Base-by-base conservation (phyloP, 2,329 filamentous ascomycete species). In the Venturiaceae sp. region DNA sequence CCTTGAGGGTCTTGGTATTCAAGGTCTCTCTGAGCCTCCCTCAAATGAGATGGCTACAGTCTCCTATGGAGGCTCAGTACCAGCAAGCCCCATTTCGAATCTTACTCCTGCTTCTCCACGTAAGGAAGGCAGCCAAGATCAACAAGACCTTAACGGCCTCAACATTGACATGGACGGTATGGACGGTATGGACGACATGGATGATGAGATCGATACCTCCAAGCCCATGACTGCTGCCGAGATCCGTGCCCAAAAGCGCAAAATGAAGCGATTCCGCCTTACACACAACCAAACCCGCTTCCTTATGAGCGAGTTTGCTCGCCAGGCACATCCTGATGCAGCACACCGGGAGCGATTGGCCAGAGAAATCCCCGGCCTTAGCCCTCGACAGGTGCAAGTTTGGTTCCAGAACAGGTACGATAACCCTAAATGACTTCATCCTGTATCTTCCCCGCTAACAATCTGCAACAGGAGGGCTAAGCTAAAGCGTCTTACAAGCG, bases 231-330 rank as follows among this genome's bases (percentile, higher is more conserved):
- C 76, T 8, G 75, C 76, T 23, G 75, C 75, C 26, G 76, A 78
- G 62, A 67, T 77, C 23, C 69, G 76, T 34, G 75, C 75, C 8
- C 75, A 76, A 58, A 79, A 79, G 66, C 72, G 77, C 55, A 79
- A 77, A 68, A 80, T 80, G 88, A 92, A 92, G 77, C 80, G 89
- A 60, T 92, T 92, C 69, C 83, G 92, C 64, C 84, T 97, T 63
- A 96, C 92, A 1, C 92, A 96, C 72, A 92, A 94, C 66, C 92
- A 97, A 78, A 96, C 92, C n/a, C 86, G 92, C 14, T 97, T 95
- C 67, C 77, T 97, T 59, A 95, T 96, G 90, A 96, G 90, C 73
- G 92, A 97, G 71, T 97, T 96, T 68, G 88, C 91, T 59, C 91
- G 94, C 66, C 91, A 97, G 69, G 90, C 92, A 26, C 92, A 96